A percentile compares a stretch with the other conserved stretches of the same genome.
phyloP scores from a whole-genome alignment of 148 eudicot genomes.

The Tetragonia tetragonoides region DNA sequence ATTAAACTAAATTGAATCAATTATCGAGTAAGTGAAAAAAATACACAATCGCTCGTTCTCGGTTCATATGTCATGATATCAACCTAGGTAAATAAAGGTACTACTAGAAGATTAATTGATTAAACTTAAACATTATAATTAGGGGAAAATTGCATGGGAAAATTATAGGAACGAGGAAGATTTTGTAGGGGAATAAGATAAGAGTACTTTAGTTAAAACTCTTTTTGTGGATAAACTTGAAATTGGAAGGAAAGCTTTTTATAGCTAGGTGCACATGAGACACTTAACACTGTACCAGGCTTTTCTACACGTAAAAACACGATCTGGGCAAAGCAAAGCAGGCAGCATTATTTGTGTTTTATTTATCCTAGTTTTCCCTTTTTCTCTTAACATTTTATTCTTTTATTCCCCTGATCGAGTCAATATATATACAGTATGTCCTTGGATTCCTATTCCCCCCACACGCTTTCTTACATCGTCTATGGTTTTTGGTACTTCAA shows the following conservation, averaged over 20 bases:
- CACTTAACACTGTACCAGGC: conserved; percentile 25
- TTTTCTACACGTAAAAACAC: conserved; percentile 24
- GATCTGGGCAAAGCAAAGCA: not conserved
- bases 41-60: too few relatives aligned
- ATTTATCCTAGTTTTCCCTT: not conserved
- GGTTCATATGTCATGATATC: too few relatives aligned
- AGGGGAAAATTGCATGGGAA: too few relatives aligned
- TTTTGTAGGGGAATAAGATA: conserved; percentile 10
- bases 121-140: not conserved
- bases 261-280: conserved; percentile 24
- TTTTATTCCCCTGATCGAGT: conserved; percentile 27
- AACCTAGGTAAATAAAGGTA: too few relatives aligned
- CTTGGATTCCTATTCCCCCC: conserved; percentile 45
- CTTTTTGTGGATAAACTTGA: not conserved
- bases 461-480: conserved; percentile 7
- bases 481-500: conserved; percentile 15
- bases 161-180: conserved; percentile 9
- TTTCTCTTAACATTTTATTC: conserved; percentile 15
- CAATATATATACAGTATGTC: conserved; percentile 28
- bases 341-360: too few relatives aligned
- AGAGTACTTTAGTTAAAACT: not conserved
- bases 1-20: too few relatives aligned
- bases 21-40: too few relatives aligned
- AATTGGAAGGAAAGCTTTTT: conserved; percentile 20
- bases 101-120: not conserved